These are phyloP conservation scores for Basidiobolus meristosporus DNA, from an alignment of 371 early-diverging fungal species.

Conservation along the genomic window DNA sequence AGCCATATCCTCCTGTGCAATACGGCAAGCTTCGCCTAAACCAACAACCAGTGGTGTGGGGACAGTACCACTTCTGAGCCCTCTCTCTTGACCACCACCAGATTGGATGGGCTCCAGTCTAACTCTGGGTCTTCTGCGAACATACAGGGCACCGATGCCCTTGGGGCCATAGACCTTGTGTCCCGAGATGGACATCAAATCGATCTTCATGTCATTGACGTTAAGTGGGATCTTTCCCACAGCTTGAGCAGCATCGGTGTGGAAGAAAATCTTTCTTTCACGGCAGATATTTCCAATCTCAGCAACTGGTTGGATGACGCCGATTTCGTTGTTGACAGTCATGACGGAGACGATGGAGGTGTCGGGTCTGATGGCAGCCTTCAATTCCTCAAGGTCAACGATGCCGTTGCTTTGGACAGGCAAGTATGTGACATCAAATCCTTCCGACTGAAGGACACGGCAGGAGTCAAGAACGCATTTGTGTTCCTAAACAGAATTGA, in stretches of 20 bases:
- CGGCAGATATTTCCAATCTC: slow-evolving; percentile 89
- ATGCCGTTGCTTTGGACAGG: slow-evolving; percentile 81
- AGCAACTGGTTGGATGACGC: slow-evolving; percentile 90
- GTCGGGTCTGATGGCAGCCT: slow-evolving; percentile 77
- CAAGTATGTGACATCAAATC: slow-evolving; percentile 95
- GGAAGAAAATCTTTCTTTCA: slow-evolving; percentile 79
- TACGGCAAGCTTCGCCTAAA: slow-evolving; percentile 87
- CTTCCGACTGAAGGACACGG: slow-evolving; percentile 90
- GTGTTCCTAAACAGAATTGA: slow-evolving; percentile 63
- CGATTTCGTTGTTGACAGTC: slow-evolving; percentile 99
- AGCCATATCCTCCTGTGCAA: slow-evolving; percentile 77
- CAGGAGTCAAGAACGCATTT: slow-evolving; percentile 99
- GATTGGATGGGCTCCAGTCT: slow-evolving; percentile 82
- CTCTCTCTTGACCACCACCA: slow-evolving; percentile 99
- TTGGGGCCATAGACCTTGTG: slow-evolving; percentile 99
- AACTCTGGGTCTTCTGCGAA: slow-evolving; percentile 91
- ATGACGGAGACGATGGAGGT: slow-evolving; percentile 93
- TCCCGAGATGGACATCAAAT: slow-evolving; percentile 93
- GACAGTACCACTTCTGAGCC: slow-evolving; percentile 94
- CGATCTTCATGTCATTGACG: slow-evolving; percentile 92
- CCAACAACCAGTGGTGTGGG: slow-evolving; percentile 94
- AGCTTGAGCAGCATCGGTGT: slow-evolving; percentile 99
- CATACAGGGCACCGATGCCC: slow-evolving; percentile 95
- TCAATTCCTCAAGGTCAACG: slow-evolving; percentile 57
- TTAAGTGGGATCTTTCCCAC: slow-evolving; percentile 95